Evolutionary conservation across 75 land plant genomes (phyloP), one percentile per base, ranked within the genome.

Genomic region (Azolla pinnata): DNA sequence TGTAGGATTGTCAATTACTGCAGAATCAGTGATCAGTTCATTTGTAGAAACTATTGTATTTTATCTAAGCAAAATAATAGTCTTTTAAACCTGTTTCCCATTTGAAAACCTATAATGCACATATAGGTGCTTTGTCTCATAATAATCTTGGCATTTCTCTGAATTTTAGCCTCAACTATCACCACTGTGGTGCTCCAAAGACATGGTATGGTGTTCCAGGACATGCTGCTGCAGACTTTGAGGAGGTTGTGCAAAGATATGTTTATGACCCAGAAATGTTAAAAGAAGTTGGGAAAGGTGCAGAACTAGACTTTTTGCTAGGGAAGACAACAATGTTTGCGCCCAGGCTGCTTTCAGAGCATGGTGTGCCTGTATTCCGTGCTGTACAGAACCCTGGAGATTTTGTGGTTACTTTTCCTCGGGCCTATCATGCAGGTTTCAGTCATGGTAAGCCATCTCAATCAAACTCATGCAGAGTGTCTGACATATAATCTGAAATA

Each of bases 121-220:
- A n/a, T n/a, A n/a, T n/a, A n/a, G n/a, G n/a, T n/a, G n/a, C n/a
- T n/a, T n/a, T n/a, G n/a, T n/a, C n/a, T n/a, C n/a, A n/a, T n/a
- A n/a, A n/a, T 48, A 48, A 48, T 38, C 4, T 16, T 21, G 8
- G 20, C 27, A 29, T 48, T 63, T 4, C 28, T 26, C 23, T 49
- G 25, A 27, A 44, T 44, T 52, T 57, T 84, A 89, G 96, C 63
- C 80, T 89, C n/a, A 89, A 89, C 48, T 89, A 89, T 79, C 96
- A 89, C 69, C 96, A 89, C 35, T 89, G 86, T 83, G 96, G 96
- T 34, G 90, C 96, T 29, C 73, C 90, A 60, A 89, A 89, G 62
- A 89, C 90, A 7, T 89, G 96, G 96, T 89, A 89, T 74, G 96
- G 96, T 9, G 78, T 89, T 51, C 96, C 96, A 30, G 96, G 96